These are phyloP conservation scores for Ophiocordyceps camponoti-floridani DNA, from an alignment of 2,329 filamentous ascomycete genomes.

Conservation along the genomic window DNA sequence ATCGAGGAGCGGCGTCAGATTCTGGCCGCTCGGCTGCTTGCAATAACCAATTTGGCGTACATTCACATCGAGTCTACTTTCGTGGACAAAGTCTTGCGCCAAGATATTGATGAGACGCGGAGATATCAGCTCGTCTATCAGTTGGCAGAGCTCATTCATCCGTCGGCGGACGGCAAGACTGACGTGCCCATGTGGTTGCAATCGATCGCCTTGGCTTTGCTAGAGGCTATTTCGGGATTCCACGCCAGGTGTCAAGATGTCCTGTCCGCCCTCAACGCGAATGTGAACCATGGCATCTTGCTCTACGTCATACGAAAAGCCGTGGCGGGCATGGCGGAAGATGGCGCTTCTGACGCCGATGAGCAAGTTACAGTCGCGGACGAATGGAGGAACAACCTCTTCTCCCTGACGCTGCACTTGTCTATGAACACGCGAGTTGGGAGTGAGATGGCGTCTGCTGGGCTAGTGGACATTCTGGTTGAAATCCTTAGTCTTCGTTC, in stretches of 20 bases:
- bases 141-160: slow-evolving; percentile 78
- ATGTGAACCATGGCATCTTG: slow-evolving; percentile 88
- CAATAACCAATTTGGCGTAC: slow-evolving; percentile 81
- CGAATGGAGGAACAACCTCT: slow-evolving; percentile 79
- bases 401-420: slow-evolving; percentile 71
- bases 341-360: slow-evolving; percentile 32
- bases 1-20: slow-evolving; percentile 53
- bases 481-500: slow-evolving; percentile 78
- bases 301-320: slow-evolving; percentile 87
- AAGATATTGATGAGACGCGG: slow-evolving; percentile 78
- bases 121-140: slow-evolving; percentile 83
- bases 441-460: slow-evolving; percentile 71
- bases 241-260: slow-evolving; percentile 65
- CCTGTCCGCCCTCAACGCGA: slow-evolving; percentile 78
- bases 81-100: slow-evolving; percentile 65
- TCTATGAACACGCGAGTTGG: slow-evolving; percentile 59
- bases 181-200: slow-evolving; percentile 61
- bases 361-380: slow-evolving; percentile 51
- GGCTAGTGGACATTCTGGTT: slow-evolving; percentile 75
- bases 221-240: slow-evolving; percentile 75
- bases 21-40: slow-evolving; percentile 65
- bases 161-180: slow-evolving; percentile 49
- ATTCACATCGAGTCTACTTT: slow-evolving; percentile 74
- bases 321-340: slow-evolving; percentile 58
- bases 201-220: slow-evolving; percentile 59